These are phyloP conservation scores for Populus pruinosa DNA, from an alignment of 345 rosid genomes.

Conservation along the genomic window DNA sequence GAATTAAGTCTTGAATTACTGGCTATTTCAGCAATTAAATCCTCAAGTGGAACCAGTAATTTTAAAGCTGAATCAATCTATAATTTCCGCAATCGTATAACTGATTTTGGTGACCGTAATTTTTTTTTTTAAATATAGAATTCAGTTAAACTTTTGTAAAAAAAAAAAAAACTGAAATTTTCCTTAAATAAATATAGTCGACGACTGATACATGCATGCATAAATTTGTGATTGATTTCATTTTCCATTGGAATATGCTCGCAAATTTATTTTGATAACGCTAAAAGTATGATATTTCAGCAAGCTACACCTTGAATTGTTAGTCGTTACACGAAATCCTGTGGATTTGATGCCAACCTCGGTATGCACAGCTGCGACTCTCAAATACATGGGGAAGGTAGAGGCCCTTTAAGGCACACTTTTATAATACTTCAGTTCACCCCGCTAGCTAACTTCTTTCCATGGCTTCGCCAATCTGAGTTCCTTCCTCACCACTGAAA, in stretches of 20 bases:
- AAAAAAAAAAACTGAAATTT: too few species aligned
- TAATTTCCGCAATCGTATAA: too few species aligned
- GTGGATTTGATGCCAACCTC: background rate
- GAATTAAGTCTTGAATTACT: too few species aligned
- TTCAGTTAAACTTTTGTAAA: too few species aligned
- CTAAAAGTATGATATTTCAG: background rate
- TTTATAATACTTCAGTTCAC: constrained; percentile 55
- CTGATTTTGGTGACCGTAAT: too few species aligned
- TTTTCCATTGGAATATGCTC: background rate
- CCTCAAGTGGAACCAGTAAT: too few species aligned
- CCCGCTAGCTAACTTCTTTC: constrained; percentile 76
- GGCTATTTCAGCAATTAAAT: too few species aligned
- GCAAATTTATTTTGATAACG: background rate
- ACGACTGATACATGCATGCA: background rate
- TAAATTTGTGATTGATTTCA: background rate
- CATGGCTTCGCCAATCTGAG: constrained; percentile 59
- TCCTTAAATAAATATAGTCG: too few species aligned
- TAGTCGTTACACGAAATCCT: background rate
- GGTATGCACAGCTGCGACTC: background rate
- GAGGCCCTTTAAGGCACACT: constrained; percentile 20
- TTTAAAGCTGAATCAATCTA: too few species aligned
- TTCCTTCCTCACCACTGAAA: constrained; percentile 67
- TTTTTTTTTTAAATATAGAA: too few species aligned
- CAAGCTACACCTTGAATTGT: background rate
- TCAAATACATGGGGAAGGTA: background rate